These are phyloP conservation scores for Syncephalastrum monosporum DNA, from an alignment of 371 early-diverging fungal genomes.

Conservation along the genomic window DNA sequence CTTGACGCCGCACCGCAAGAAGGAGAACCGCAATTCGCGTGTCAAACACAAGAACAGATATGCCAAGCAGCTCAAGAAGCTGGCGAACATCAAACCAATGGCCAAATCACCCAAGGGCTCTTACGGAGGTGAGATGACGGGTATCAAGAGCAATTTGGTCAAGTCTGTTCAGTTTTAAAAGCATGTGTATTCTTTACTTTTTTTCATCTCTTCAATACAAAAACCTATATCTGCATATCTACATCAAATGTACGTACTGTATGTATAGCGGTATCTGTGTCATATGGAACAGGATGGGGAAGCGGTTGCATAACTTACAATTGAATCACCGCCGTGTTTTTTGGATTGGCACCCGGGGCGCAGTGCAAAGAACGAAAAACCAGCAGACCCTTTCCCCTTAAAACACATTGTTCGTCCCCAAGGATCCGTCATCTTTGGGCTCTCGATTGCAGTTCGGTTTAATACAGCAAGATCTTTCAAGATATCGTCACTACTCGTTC, in stretches of 20 bases:
- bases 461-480: conserved; percentile 6
- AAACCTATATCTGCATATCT: background rate
- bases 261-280: too few species aligned
- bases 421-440: too few species aligned
- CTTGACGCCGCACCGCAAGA: conserved; percentile 89
- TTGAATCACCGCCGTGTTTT: too few species aligned
- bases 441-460: too few species aligned
- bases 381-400: too few species aligned
- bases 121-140: conserved; percentile 93
- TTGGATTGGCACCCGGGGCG: too few species aligned
- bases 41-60: conserved; percentile 89
- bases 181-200: conserved; percentile 1
- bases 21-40: conserved; percentile 94
- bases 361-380: too few species aligned
- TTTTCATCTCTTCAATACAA: background rate
- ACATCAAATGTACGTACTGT: background rate
- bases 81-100: conserved; percentile 76
- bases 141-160: conserved; percentile 87
- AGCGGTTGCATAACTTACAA: too few species aligned
- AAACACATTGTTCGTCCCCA: too few species aligned
- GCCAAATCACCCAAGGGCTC: conserved; percentile 59
- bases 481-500: conserved; percentile 18
- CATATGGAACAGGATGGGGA: too few species aligned
- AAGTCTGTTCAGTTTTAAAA: conserved; percentile 64
- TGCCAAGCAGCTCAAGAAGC: conserved; percentile 88